Evolutionary conservation across 2,329 filamentous ascomycete genomes (phyloP).

Genomic region (Hypoxylon sp.): DNA sequence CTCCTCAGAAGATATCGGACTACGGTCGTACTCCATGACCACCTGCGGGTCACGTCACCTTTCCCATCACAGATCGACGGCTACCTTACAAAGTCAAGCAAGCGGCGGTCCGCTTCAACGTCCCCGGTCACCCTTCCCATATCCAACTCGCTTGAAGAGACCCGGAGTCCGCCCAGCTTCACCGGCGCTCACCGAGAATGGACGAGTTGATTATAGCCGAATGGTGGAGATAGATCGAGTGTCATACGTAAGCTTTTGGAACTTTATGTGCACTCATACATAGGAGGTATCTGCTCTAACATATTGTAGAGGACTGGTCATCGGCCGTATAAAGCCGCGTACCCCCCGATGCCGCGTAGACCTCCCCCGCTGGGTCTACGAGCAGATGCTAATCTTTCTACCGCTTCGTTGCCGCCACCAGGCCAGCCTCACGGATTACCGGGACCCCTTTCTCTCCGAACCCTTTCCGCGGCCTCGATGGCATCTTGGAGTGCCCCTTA

Average conservation of each 20-base stretch:
- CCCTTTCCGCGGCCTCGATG: constrained; percentile 54
- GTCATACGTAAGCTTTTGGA: constrained; percentile 56
- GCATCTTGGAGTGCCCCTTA: constrained; percentile 48
- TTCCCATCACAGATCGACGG: constrained; percentile 61
- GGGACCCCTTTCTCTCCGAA: constrained; percentile 43
- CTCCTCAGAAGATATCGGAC: constrained; percentile 56
- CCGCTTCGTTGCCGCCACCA: constrained; percentile 53
- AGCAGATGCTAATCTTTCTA: constrained; percentile 56
- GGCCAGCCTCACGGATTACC: constrained; percentile 37
- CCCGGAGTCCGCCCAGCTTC: constrained; percentile 64
- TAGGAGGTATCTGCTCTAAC: too few species aligned
- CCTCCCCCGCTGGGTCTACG: constrained; percentile 56
- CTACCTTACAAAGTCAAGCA: constrained; percentile 61
- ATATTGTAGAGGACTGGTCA: constrained; percentile 58
- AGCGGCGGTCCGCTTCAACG: constrained; percentile 60
- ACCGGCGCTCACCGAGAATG: constrained; percentile 62
- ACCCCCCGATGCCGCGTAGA: constrained; percentile 53
- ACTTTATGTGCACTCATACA: not conserved
- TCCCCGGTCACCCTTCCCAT: constrained; percentile 69
- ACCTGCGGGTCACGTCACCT: constrained; percentile 61
- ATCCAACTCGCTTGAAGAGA: constrained; percentile 67
- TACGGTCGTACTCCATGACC: constrained; percentile 67
- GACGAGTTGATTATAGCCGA: constrained; percentile 61
- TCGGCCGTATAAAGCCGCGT: constrained; percentile 56
- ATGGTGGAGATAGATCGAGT: constrained; percentile 63